A percentile compares a stretch with the other conserved stretches of the same genome.
Evolutionary conservation across 176 grass and related monocot species (phyloP).

Genomic region (Oryza meyeriana): DNA sequence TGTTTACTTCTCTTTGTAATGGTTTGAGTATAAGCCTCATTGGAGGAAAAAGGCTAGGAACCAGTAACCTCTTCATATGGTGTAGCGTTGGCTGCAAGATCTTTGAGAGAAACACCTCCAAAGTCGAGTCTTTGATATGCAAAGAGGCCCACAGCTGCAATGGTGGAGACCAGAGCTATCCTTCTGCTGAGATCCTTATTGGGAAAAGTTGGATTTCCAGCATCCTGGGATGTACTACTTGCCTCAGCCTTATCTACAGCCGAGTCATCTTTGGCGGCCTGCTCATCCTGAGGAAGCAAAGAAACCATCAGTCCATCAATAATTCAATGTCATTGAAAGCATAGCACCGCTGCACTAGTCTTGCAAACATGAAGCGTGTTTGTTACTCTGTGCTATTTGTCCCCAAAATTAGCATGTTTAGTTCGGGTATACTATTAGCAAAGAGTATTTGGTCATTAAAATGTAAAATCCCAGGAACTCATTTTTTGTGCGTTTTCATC

Average conservation of each 20-base stretch:
- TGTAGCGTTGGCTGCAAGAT: constrained; percentile 61
- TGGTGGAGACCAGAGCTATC: constrained; percentile 58
- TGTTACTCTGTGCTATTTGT: not conserved
- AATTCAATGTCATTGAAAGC: not conserved
- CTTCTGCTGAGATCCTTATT: constrained; percentile 82
- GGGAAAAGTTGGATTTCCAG: constrained; percentile 50
- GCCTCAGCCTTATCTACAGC: constrained; percentile 40
- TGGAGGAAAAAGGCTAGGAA: not conserved
- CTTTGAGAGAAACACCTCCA: constrained; percentile 75
- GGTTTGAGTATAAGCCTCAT: not conserved
- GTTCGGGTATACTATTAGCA: not conserved
- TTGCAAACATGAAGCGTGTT: not conserved
- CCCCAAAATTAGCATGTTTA: not conserved
- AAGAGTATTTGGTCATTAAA: not conserved
- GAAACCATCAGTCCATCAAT: not conserved
- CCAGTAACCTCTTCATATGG: constrained; percentile 68
- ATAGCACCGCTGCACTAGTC: not conserved
- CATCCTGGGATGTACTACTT: constrained; percentile 35
- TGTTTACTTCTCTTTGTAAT: not conserved
- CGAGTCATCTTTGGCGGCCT: constrained; percentile 29
- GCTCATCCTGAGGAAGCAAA: constrained; percentile 54
- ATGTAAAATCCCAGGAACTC: not conserved
- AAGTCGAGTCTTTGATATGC: constrained; percentile 71
- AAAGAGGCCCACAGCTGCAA: constrained; percentile 67
- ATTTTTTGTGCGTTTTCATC: not conserved